Conservation (phyloP, 2,329 filamentous ascomycete species). For the Fusarium virguliforme region DNA sequence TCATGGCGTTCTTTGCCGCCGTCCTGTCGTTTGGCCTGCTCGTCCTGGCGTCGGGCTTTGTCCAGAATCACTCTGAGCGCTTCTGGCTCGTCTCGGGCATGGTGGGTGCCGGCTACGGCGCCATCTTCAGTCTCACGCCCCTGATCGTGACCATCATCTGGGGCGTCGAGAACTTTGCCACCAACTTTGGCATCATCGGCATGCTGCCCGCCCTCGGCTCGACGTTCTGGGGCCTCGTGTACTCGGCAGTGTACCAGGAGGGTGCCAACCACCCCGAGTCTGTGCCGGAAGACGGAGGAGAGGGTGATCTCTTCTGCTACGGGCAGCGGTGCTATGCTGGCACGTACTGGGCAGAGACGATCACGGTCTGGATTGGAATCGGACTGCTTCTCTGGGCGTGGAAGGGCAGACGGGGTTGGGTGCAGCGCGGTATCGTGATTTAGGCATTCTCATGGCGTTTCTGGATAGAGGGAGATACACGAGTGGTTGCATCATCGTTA, state of each 20-base stretch:
- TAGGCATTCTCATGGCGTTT: conserved; percentile 51
- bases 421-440: conserved; percentile 79
- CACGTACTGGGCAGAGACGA: conserved; percentile 89
- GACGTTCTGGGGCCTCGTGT: conserved; percentile 92
- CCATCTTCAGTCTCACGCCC: conserved; percentile 89
- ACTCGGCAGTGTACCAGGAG: conserved; percentile 83
- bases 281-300: conserved; percentile 48
- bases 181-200: conserved; percentile 96
- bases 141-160: conserved; percentile 97
- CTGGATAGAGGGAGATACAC: conserved; percentile 37
- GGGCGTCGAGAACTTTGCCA: conserved; percentile 98
- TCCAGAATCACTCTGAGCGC: conserved; percentile 81
- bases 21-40: conserved; percentile 83
- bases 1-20: conserved; percentile 83
- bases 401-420: conserved; percentile 85
- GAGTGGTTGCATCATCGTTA: neutral
- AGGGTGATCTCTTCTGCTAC: conserved; percentile 79
- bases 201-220: conserved; percentile 92
- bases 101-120: conserved; percentile 93
- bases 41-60: conserved; percentile 81
- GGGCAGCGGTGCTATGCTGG: conserved; percentile 85
- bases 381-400: conserved; percentile 83
- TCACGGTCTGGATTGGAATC: conserved; percentile 84
- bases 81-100: conserved; percentile 90
- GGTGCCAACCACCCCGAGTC: conserved; percentile 67